These are phyloP conservation scores for Fusarium devonianum DNA, from an alignment of 2,329 filamentous ascomycete species.

Conservation along the genomic window DNA sequence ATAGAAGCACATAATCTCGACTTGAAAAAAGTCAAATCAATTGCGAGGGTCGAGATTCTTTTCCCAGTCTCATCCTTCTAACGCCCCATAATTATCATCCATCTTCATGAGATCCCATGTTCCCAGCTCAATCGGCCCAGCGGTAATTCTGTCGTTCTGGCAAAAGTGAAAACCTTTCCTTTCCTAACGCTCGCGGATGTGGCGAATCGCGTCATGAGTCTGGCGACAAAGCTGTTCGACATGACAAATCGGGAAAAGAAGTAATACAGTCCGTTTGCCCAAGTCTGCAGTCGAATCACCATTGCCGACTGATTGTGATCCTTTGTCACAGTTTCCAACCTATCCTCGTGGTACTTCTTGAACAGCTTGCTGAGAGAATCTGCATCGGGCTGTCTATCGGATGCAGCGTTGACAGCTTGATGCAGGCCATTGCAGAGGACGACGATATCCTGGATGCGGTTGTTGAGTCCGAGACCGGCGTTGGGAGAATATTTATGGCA, in stretches of 20 bases:
- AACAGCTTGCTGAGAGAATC: slow-evolving; percentile 21
- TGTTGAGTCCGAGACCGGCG: slow-evolving; percentile 47
- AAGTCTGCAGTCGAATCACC: slow-evolving; percentile 38
- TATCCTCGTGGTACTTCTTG: slow-evolving; percentile 28
- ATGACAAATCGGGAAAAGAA: slow-evolving; percentile 35
- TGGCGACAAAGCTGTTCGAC: slow-evolving; percentile 5
- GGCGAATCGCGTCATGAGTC: slow-evolving; percentile 8
- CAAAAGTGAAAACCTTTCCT: slow-evolving; percentile 31
- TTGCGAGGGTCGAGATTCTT: too few species aligned
- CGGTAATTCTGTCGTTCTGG: slow-evolving; percentile 9
- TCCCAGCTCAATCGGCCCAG: slow-evolving; percentile 7
- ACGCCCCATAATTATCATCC: too few species aligned
- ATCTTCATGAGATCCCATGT: slow-evolving; percentile 4
- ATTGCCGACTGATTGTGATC: slow-evolving; percentile 25
- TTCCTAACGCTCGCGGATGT: slow-evolving; percentile 18
- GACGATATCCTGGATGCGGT: slow-evolving; percentile 46
- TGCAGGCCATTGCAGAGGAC: slow-evolving; percentile 42
- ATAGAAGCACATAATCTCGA: too few species aligned
- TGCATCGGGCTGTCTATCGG: background rate
- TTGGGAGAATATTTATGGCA: slow-evolving; percentile 50
- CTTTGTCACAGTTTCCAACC: slow-evolving; percentile 15
- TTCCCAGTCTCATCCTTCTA: too few species aligned
- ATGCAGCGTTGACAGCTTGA: background rate
- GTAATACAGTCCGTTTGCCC: slow-evolving; percentile 38
- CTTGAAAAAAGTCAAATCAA: too few species aligned